Evolutionary conservation across 148 eudicot genomes (phyloP).

Genomic region (Camellia japonica): DNA sequence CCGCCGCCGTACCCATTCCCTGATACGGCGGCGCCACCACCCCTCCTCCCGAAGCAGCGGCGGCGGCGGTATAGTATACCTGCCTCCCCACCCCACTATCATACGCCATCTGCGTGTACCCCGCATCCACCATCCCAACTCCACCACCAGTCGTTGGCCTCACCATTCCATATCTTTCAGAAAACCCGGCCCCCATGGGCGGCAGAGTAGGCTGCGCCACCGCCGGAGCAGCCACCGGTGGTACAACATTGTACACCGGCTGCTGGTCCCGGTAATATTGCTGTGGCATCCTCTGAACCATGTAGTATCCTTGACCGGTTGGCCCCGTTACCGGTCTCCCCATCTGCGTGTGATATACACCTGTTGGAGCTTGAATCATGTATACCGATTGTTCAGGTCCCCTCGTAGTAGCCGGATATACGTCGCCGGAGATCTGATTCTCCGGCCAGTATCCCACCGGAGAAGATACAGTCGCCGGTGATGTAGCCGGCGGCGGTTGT

Average conservation of each 20-base stretch:
- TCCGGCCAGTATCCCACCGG: slow-evolving; percentile 45
- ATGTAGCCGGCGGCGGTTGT: slow-evolving; percentile 26
- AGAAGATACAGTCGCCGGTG: slow-evolving; percentile 19
- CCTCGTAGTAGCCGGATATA: slow-evolving; percentile 21
- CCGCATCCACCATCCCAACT: slow-evolving; percentile 30
- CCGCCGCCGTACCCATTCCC: slow-evolving; percentile 21
- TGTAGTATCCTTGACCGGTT: slow-evolving; percentile 58
- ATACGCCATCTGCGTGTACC: slow-evolving; percentile 54
- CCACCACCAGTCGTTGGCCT: slow-evolving; percentile 27
- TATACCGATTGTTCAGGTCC: slow-evolving; percentile 51
- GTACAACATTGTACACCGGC: slow-evolving; percentile 30
- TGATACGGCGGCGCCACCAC: slow-evolving; percentile 41
- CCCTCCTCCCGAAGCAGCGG: slow-evolving; percentile 18
- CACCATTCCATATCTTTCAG: slow-evolving; percentile 39
- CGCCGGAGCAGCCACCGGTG: slow-evolving; percentile 14
- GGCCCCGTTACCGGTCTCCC: slow-evolving; percentile 44
- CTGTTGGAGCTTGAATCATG: slow-evolving; percentile 59
- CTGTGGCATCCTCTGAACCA: slow-evolving; percentile 49
- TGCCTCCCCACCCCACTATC: slow-evolving; percentile 68
- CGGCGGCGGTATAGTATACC: slow-evolving; percentile 51
- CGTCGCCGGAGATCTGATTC: slow-evolving; percentile 34
- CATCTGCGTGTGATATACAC: slow-evolving; percentile 51
- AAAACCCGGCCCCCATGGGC: slow-evolving; percentile 32
- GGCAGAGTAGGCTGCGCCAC: slow-evolving; percentile 30
- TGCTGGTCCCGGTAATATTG: slow-evolving; percentile 58